phyloP scores from a whole-genome alignment of 805 yeast genomes.

The Suhomyces sp. region DNA sequence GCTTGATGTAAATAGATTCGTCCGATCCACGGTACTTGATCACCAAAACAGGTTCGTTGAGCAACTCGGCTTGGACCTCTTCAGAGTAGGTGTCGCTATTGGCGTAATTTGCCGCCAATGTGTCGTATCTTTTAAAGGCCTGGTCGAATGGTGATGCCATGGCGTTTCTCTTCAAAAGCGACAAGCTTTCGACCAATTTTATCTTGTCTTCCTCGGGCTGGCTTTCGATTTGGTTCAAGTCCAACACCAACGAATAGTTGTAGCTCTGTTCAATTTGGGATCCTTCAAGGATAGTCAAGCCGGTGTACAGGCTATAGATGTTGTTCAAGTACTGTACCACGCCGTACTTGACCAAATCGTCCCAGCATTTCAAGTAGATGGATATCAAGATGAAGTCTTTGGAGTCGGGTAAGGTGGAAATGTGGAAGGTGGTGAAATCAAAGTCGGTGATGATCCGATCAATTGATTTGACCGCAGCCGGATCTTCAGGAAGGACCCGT shows the following conservation, averaged over 20 bases:
- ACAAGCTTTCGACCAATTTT: constrained; percentile 57
- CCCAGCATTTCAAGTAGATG: constrained; percentile 72
- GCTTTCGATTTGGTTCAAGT: constrained; percentile 41
- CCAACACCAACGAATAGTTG: constrained; percentile 72
- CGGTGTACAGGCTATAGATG: constrained; percentile 42
- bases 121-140: constrained; percentile 79
- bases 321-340: constrained; percentile 51
- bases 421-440: constrained; percentile 91
- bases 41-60: constrained; percentile 57
- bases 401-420: constrained; percentile 75
- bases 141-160: constrained; percentile 90
- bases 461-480: constrained; percentile 41
- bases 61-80: constrained; percentile 41
- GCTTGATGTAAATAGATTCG: constrained; percentile 86
- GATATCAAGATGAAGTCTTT: constrained; percentile 66
- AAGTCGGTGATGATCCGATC: constrained; percentile 93
- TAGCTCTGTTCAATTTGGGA: constrained; percentile 68
- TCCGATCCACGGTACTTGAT: constrained; percentile 82
- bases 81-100: constrained; percentile 42
- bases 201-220: constrained; percentile 45
- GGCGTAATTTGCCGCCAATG: constrained; percentile 50
- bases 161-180: constrained; percentile 78
- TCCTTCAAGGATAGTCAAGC: constrained; percentile 28
- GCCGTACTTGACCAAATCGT: constrained; percentile 67
- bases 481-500: constrained; percentile 48